Evolutionary conservation across 2,329 filamentous ascomycete species (phyloP).

Genomic region (Macrophomina tecta): DNA sequence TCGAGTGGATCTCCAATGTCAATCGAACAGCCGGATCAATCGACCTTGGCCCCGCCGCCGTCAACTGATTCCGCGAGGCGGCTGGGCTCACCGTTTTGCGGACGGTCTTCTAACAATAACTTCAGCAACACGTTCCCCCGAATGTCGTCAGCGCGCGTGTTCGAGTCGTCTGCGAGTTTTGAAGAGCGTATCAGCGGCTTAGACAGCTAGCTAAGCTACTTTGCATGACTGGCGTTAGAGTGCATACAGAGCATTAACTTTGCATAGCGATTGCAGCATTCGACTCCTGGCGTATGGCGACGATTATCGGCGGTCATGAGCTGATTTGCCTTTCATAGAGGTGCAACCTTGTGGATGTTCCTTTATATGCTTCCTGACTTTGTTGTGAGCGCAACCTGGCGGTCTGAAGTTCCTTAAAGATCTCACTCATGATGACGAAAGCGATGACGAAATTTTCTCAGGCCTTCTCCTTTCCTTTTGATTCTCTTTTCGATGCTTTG

Average conservation of each 20-base stretch:
- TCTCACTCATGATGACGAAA: constrained; percentile 25
- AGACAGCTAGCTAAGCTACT: constrained; percentile 11
- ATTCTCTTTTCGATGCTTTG: constrained; percentile 1
- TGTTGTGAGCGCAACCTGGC: constrained; percentile 4
- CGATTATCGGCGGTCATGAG: neutral
- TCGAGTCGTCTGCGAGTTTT: constrained; percentile 46
- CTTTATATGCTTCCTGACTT: neutral
- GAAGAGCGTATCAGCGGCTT: constrained; percentile 45
- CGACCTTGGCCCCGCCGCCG: constrained; percentile 36
- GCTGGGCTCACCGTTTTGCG: constrained; percentile 55
- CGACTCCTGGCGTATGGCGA: constrained; percentile 25
- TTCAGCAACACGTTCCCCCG: constrained; percentile 56
- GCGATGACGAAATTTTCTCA: constrained; percentile 24
- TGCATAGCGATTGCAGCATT: constrained; percentile 27
- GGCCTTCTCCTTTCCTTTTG: constrained; percentile 10
- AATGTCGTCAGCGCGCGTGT: constrained; percentile 45
- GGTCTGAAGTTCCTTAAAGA: constrained; percentile 5
- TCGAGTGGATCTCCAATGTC: constrained; percentile 37
- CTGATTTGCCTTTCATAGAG: constrained; percentile 21
- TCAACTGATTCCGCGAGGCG: constrained; percentile 49
- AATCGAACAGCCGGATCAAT: constrained; percentile 35
- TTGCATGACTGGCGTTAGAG: constrained; percentile 28
- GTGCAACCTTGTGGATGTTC: constrained; percentile 19
- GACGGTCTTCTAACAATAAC: constrained; percentile 43
- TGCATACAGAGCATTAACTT: constrained; percentile 27